Base-by-base conservation (phyloP, 179 eudicot species). In the Monotropa hypopitys region DNA sequence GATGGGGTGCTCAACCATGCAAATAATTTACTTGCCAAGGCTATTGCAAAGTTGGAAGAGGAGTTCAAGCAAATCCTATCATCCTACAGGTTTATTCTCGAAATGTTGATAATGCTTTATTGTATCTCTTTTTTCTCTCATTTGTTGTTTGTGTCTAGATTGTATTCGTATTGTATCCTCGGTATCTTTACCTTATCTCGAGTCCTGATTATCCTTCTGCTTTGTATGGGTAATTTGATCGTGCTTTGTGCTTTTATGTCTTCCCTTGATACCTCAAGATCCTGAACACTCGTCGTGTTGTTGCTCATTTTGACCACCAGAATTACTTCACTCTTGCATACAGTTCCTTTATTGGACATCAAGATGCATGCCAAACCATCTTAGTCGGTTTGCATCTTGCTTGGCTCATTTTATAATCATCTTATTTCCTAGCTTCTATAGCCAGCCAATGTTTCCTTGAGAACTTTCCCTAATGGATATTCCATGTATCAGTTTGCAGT, bases 11-110 rank as follows among this genome's bases (percentile, higher is more conserved):
- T 88, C 74, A 95, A 83, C 82, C 91, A 90, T 87, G 86, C 92
- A 56, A 93, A 87, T 84, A 86, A 73, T 83, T 85, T 95, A 80
- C 91, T 95, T 51, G 70, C 87, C 33, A 95, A 91, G 83, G 97
- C 99, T 49, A 91, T 93, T 80, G 89, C 89, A 61, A 95, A 95
- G 89, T 93, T 95, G 80, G 99, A 93, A 87, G 97, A 95, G 74
- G 97, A 95, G 84, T 95, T 90, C 84, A 95, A 84, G 77, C 95
- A 90, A 78, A 87, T 93, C 57, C 82, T 95, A 54, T 80, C 85
- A 69, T 83, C 89, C 46, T 91, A 95, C 85, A 93, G 99, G 99
- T 95, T 81, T 67, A 70, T 77, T 59, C 21, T 54, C 20, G 28
- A 18, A 77, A 49, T 73, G 53, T 32, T 42, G n/a, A 12, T 45